These are phyloP conservation scores for Aureobasidium sp. DNA, from an alignment of 2,329 filamentous ascomycete genomes.

Conservation along the genomic window DNA sequence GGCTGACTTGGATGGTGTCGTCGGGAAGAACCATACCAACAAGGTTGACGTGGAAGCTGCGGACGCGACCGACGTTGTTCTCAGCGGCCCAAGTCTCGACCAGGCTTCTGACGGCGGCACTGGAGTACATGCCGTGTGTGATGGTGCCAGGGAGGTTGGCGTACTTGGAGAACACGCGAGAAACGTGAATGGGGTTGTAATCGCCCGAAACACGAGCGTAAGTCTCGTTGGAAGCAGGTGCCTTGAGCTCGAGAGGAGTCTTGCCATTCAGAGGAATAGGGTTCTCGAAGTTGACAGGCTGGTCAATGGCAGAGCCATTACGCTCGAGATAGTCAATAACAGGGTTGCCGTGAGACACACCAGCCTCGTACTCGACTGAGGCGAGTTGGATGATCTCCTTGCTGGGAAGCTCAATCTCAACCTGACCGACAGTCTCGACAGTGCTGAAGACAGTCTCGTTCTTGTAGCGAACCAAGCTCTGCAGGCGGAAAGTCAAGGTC, in stretches of 20 bases:
- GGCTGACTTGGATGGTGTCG: slow-evolving; percentile 87
- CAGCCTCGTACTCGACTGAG: slow-evolving; percentile 92
- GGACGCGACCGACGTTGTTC: slow-evolving; percentile 94
- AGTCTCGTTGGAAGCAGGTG: slow-evolving; percentile 92
- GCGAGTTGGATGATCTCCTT: slow-evolving; percentile 97
- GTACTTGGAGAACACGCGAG: slow-evolving; percentile 90
- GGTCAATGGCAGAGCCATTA: slow-evolving; percentile 85
- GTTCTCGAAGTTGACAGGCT: slow-evolving; percentile 96
- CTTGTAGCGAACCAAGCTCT: slow-evolving; percentile 89
- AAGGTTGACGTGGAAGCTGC: slow-evolving; percentile 92
- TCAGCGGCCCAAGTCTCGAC: slow-evolving; percentile 99
- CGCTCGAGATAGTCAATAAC: slow-evolving; percentile 94
- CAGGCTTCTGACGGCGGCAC: slow-evolving; percentile 87
- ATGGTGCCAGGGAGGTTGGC: slow-evolving; percentile 95
- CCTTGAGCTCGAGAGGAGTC: slow-evolving; percentile 78
- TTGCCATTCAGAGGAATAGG: slow-evolving; percentile 91
- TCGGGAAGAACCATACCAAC: slow-evolving; percentile 99
- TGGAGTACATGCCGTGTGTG: slow-evolving; percentile 99
- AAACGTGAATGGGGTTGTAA: slow-evolving; percentile 98
- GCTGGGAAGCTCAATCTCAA: slow-evolving; percentile 86
- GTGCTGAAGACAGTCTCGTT: slow-evolving; percentile 86
- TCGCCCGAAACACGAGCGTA: slow-evolving; percentile 97
- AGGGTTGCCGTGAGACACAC: slow-evolving; percentile 87
- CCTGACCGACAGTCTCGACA: slow-evolving; percentile 86
- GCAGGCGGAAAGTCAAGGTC: slow-evolving; percentile 90